Evolutionary conservation across 768 basidiomycete species (phyloP).

Genomic region (Kockovaella imperatae): DNA sequence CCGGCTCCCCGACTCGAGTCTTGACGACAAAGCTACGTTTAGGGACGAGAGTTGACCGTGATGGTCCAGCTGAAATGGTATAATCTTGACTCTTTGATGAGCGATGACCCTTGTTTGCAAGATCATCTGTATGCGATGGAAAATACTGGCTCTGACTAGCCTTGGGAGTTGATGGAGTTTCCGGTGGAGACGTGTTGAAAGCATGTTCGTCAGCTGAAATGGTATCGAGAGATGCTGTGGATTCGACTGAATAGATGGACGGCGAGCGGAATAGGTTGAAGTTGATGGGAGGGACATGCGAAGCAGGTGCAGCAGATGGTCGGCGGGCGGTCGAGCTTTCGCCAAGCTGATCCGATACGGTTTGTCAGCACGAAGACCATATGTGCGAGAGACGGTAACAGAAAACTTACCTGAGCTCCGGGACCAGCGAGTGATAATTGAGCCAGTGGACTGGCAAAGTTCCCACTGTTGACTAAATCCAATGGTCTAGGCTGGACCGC

Average conservation of each 20-base stretch:
- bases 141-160: too few species aligned
- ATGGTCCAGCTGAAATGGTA: too few species aligned
- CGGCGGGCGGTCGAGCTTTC: not conserved
- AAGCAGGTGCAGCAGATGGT: not conserved
- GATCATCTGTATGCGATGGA: too few species aligned
- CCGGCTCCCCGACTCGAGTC: too few species aligned
- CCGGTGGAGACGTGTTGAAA: slow-evolving; percentile 20
- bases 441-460: slow-evolving; percentile 18
- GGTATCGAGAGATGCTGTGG: not conserved
- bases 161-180: too few species aligned
- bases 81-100: too few species aligned
- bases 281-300: not conserved
- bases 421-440: not conserved
- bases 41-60: too few species aligned
- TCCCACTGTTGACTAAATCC: too few species aligned
- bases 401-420: not conserved
- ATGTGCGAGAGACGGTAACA: not conserved
- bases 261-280: not conserved
- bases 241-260: not conserved
- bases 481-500: too few species aligned
- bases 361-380: not conserved
- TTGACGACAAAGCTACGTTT: too few species aligned
- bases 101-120: too few species aligned
- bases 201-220: slow-evolving; percentile 9
- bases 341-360: not conserved